Base-by-base conservation (phyloP, 75 land plant species). In the Pinus taeda region DNA sequence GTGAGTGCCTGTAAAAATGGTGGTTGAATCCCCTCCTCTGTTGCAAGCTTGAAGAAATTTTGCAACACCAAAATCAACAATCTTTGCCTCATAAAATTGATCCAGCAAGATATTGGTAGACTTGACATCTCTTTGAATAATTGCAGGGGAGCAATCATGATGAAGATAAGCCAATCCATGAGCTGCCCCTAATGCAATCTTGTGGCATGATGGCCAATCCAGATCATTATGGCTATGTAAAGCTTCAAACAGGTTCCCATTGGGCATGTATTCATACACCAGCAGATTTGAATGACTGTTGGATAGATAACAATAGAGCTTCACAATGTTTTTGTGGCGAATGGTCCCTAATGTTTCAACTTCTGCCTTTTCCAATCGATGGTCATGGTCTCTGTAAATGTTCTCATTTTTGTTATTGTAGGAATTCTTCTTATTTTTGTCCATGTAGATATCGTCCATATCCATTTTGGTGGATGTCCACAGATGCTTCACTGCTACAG, bases 21-120 rank as follows among this genome's bases (percentile, higher is more conserved):
- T 45, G 63, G 85, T 84, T 45, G 49, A 45, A 45, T 45, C 49
- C 6, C 49, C 8, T 45, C 49, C 88, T 3, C 22, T 59, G 21
- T 53, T 24, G 22, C 78, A 74, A 87, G 74, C 99, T 64, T 85
- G 87, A 2, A 84, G 81, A 39, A 85, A 62, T 77, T 85, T 93
- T 15, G 96, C 94, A 58, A 91, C 83, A 4, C 97, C 98, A 79
- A 96, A 96, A 81, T 96, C 98, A 55, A 94, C 98, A 63, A 96
- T 82, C 69, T 90, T 91, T 15, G 97, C 88, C 73, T 93, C 93
- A 84, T 85, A 88, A 13, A 86, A 84, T 63, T 82, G 84, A 80
- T 90, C 92, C 69, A 96, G 89, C 57, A 96, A 81, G 33, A 96
- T 96, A 75, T 96, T 96, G 45, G 78, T 85, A 6, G 97, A 88